Percentiles rank a stretch among this genome's conserved stretches.
These are phyloP conservation scores for Cyclanthera cordifolia DNA, from an alignment of 306 rosid genomes.

Conservation along the genomic window DNA sequence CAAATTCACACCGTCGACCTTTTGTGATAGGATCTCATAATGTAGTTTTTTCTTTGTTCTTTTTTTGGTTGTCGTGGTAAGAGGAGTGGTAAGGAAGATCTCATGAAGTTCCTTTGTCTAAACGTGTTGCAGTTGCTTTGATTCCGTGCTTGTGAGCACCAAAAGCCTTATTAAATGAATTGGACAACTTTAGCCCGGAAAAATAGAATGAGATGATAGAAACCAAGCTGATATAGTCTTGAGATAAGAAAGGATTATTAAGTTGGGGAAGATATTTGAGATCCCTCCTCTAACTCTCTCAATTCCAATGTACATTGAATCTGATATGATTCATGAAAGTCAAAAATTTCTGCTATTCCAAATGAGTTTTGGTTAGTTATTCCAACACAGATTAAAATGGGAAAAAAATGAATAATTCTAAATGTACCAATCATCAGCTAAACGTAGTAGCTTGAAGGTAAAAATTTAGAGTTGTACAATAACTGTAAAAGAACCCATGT, in stretches of 20 bases:
- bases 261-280: constrained; percentile 3
- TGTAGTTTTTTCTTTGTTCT: not conserved
- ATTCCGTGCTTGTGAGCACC: not conserved
- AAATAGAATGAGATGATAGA: not conserved
- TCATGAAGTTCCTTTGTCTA: not conserved
- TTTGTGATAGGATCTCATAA: not conserved
- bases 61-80: not conserved
- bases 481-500: not conserved
- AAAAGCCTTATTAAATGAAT: not conserved
- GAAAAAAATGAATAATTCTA: not conserved
- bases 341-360: not conserved
- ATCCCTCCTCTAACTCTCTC: not conserved
- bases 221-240: not conserved
- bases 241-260: not conserved
- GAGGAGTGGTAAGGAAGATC: not conserved
- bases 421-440: not conserved
- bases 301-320: not conserved
- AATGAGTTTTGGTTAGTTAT: not conserved
- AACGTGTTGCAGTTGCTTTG: not conserved
- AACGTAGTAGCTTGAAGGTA: not conserved
- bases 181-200: not conserved
- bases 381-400: not conserved
- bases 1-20: not conserved
- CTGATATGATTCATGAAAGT: not conserved
- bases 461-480: not conserved